phyloP scores from a whole-genome alignment of 1,284 basidiomycete genomes.

The Rhodotorula sp. region DNA sequence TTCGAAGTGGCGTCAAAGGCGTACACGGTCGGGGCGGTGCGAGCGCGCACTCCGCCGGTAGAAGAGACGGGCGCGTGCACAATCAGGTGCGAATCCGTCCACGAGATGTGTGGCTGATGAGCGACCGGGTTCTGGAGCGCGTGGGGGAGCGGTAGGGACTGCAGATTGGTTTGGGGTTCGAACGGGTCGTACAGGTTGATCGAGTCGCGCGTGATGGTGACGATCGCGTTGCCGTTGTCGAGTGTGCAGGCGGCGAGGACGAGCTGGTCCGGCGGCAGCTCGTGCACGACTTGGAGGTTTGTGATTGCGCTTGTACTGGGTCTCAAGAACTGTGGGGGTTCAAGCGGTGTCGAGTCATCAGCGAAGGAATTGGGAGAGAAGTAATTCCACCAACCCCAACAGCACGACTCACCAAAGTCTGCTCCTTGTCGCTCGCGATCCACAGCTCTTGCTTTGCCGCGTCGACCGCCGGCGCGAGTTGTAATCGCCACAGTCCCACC shows the following conservation, averaged over 20 bases:
- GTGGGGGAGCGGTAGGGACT: neutral
- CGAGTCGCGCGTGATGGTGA: neutral
- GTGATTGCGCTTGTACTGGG: neutral
- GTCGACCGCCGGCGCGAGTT: constrained; percentile 1
- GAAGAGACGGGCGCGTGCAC: constrained; percentile 1
- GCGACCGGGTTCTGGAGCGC: constrained; percentile 1
- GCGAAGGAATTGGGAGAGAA: neutral
- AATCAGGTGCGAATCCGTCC: neutral
- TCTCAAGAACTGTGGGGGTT: constrained; percentile 12
- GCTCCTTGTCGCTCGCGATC: constrained; percentile 11
- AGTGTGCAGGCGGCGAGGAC: neutral
- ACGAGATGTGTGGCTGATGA: neutral
- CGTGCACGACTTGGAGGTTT: neutral
- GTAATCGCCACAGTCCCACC: constrained; percentile 15
- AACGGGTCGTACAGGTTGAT: neutral
- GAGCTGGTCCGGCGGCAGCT: neutral
- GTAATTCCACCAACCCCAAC: no score
- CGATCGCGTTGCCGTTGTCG: neutral
- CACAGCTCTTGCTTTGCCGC: neutral
- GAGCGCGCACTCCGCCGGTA: neutral
- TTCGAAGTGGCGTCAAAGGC: neutral
- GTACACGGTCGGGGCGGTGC: constrained; percentile 1
- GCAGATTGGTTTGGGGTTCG: neutral
- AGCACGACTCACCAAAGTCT: constrained; percentile 5
- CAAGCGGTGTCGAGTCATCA: neutral